Conservation (phyloP, 2,329 filamentous ascomycete genomes). For the Hypoxylon sp. region DNA sequence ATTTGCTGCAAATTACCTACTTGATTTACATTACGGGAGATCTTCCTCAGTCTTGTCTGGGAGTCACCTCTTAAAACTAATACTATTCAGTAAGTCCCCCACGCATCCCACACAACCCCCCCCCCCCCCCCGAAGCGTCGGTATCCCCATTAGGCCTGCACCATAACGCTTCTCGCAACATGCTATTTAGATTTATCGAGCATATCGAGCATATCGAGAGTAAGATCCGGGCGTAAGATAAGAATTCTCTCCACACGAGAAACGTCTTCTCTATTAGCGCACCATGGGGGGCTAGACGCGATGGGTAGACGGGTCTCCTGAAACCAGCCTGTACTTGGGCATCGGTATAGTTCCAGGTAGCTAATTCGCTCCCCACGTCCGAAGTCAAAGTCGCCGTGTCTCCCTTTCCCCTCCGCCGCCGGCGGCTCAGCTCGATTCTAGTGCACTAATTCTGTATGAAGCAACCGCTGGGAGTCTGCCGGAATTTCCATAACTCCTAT, state of each 20-base stretch:
- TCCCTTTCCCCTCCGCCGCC: neutral
- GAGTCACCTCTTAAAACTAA: neutral
- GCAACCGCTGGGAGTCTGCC: neutral
- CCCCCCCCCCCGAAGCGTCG: constrained; percentile 13
- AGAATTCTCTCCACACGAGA: neutral
- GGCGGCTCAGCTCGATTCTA: neutral
- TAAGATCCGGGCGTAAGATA: neutral
- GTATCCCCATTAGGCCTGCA: constrained; percentile 10
- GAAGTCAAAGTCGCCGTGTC: neutral
- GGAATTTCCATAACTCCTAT: neutral
- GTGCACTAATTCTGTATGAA: neutral
- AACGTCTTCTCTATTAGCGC: neutral
- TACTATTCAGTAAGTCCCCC: constrained; percentile 3
- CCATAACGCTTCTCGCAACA: neutral
- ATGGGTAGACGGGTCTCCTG: neutral
- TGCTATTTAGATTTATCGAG: neutral
- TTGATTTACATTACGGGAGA: neutral
- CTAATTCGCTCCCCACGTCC: neutral
- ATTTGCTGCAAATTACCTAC: neutral
- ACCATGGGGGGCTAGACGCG: neutral
- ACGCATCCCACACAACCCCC: neutral
- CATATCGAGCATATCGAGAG: neutral
- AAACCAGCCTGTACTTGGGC: neutral
- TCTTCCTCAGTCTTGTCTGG: neutral
- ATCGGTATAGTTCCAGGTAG: neutral